These are phyloP conservation scores for Lactifluus hygrophoroides DNA, from an alignment of 768 basidiomycete species.

Conservation along the genomic window DNA sequence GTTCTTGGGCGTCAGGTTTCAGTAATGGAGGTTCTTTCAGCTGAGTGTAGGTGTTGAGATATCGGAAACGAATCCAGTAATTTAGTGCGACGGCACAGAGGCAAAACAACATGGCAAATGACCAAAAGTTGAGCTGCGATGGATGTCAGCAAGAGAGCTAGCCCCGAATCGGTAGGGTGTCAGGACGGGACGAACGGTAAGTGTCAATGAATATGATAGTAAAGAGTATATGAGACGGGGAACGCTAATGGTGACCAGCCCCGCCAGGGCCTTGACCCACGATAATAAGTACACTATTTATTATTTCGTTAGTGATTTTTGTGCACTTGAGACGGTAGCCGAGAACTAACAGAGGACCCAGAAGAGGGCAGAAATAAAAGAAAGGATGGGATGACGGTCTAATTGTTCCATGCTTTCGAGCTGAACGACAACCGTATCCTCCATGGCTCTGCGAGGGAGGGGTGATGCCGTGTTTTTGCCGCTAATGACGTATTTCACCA, in stretches of 20 bases:
- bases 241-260: constrained; percentile 75
- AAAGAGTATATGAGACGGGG: constrained; percentile 71
- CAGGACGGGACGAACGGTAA: constrained; percentile 45
- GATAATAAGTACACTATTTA: constrained; percentile 70
- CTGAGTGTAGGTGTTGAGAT: constrained; percentile 65
- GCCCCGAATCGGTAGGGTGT: neutral
- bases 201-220: constrained; percentile 81
- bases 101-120: constrained; percentile 70
- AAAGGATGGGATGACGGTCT: constrained; percentile 62
- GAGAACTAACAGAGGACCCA: constrained; percentile 68
- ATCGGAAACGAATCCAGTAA: constrained; percentile 79
- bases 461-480: neutral
- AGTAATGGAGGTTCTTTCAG: constrained; percentile 74
- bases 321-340: neutral
- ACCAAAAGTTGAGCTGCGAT: constrained; percentile 80
- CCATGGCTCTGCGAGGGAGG: neutral
- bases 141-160: constrained; percentile 7
- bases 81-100: constrained; percentile 60
- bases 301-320: constrained; percentile 11
- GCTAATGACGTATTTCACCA: constrained; percentile 7
- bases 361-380: constrained; percentile 71
- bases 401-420: constrained; percentile 14
- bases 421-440: neutral
- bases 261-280: constrained; percentile 64
- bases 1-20: constrained; percentile 76